These are phyloP conservation scores for Schizochytrium sp. DNA, from an alignment of 108 stramenopile species.

Conservation along the genomic window DNA sequence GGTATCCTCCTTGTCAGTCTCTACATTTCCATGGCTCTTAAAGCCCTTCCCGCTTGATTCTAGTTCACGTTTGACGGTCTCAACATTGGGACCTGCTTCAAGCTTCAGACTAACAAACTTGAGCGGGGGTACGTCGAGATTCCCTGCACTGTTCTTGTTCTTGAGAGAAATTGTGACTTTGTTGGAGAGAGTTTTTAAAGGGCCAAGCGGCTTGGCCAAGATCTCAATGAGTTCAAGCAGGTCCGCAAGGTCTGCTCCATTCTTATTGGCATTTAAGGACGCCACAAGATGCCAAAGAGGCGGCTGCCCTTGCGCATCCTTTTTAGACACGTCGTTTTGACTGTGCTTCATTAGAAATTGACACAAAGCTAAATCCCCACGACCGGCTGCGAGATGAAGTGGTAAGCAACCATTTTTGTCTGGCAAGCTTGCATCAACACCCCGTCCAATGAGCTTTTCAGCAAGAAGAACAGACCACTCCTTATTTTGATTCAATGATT, in stretches of 20 bases:
- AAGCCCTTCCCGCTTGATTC: too few species aligned
- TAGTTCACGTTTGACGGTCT: too few species aligned
- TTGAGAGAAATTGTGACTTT: too few species aligned
- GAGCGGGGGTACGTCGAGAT: too few species aligned
- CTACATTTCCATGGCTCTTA: background rate
- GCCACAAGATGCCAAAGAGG: background rate
- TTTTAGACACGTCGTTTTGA: background rate
- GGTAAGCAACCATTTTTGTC: background rate
- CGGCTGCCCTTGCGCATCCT: background rate
- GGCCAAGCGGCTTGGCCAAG: background rate
- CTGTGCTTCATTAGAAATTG: background rate
- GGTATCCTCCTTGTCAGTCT: background rate
- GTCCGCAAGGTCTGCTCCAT: background rate
- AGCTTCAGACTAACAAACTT: too few species aligned
- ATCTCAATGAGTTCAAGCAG: background rate
- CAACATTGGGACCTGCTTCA: too few species aligned
- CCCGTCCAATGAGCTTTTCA: background rate
- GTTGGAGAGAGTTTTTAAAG: too few species aligned
- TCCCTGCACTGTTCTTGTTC: too few species aligned
- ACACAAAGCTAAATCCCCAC: background rate
- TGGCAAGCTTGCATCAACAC: background rate
- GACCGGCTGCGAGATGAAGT: background rate
- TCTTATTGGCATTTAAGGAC: background rate
- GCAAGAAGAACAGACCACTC: constrained; percentile 21
- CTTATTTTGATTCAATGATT: background rate